These are phyloP conservation scores for Vitis hybrid DNA, from an alignment of 177 flowering plant genomes.

Conservation along the genomic window DNA sequence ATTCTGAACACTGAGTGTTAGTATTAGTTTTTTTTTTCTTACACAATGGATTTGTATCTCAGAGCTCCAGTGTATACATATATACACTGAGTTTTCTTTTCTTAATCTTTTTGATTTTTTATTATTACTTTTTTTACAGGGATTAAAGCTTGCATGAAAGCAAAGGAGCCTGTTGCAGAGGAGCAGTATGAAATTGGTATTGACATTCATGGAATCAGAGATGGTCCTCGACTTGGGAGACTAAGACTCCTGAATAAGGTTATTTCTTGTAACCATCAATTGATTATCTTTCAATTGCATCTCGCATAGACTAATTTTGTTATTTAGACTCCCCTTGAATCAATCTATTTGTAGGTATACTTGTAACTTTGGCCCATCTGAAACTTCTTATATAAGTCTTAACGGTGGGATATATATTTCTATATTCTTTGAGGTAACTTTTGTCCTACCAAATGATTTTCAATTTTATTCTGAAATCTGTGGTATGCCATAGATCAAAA, in stretches of 20 bases:
- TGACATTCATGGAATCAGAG: constrained; percentile 73
- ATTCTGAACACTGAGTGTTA: constrained; percentile 80
- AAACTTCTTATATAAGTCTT: background rate
- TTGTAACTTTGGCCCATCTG: no score
- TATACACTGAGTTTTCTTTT: background rate
- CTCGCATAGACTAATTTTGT: no score
- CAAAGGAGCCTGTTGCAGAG: constrained; percentile 63
- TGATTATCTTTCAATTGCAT: background rate
- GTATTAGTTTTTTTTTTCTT: constrained; percentile 18
- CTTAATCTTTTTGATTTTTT: background rate
- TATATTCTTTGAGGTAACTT: background rate
- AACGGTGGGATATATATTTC: background rate
- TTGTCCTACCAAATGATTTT: background rate
- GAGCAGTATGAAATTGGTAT: constrained; percentile 59
- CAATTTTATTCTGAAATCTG: background rate
- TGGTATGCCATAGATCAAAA: no score
- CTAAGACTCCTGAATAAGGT: constrained; percentile 71
- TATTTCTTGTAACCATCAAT: constrained; percentile 3
- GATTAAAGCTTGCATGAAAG: constrained; percentile 75
- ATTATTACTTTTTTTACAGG: constrained; percentile 42
- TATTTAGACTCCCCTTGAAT: no score
- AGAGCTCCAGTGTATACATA: background rate
- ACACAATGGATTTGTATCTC: background rate
- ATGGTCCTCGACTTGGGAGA: constrained; percentile 79
- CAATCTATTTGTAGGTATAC: no score